Base-by-base conservation (phyloP, 495 filamentous ascomycete species). In the Neurospora sp. region DNA sequence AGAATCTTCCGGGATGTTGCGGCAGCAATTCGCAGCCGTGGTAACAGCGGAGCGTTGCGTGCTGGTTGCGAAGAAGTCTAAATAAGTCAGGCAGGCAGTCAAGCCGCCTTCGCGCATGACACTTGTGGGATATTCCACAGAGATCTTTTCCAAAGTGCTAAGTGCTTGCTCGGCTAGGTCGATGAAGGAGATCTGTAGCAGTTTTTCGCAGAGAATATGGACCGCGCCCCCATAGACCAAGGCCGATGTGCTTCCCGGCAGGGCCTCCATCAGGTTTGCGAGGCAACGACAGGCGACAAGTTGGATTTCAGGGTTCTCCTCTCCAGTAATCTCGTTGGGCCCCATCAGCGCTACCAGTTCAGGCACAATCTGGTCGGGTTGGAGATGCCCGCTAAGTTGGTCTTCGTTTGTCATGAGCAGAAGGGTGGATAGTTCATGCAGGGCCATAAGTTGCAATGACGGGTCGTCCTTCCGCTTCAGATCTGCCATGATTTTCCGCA, bases 41-140 rank as follows among this genome's bases (percentile, higher is more conserved):
- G 93, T 98, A 20, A 98, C 96, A 3, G 96, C 96, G 27, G 95
- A 97, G 39, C 96, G 89, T 81, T 99, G 96, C 5, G 96, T 98
- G 79, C 95, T 94, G 11, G 96, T 98, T 7, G 96, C 91, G 79
- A 99, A 99, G 82, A 99, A 99, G 77, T 99, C 96, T 42, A 99
- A 87, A 82, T 94, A 98, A 2, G 91, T 93, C 71, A 99, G 84
- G 77, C 96, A 99, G 37, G 96, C 96, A 16, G 92, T 95, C 74
- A 99, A 85, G 12, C 96, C 96, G 39, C 95, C 96, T 83, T 98
- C 96, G 42, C 94, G 92, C 27, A 99, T 96, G 76, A 99, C 98
- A 39, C 93, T 93, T 4, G 92, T 91, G 16, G 96, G 96, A 80
- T 97, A 99, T 79, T 99, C 96, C 54, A 94, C 90, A 2, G 96